Base-by-base conservation (phyloP, 805 yeast genomes). In the Candida sithepensis region DNA sequence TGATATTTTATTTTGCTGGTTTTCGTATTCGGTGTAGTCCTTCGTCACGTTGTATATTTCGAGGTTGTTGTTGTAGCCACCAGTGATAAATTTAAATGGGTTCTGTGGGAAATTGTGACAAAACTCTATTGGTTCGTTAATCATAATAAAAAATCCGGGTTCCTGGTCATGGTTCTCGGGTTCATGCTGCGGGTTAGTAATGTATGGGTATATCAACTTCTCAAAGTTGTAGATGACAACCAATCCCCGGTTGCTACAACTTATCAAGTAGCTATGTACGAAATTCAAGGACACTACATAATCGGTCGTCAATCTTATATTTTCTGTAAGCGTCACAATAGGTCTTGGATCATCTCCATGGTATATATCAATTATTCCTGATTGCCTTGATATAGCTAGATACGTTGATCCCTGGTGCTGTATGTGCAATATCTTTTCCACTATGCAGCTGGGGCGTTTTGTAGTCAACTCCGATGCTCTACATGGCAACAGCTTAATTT, bases 161-260 rank as follows among this genome's bases (percentile, higher is more conserved):
- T 16, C 23, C 13, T 39, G 39, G 9, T 40, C 30, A 10, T 18
- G 9, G 10, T 34, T 26, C 12, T 47, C 49, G 3, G 34, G 34
- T 14, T 30, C 34, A 30, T 5, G 4, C 14, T 30, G 13, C 14
- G 34, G 5, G 34, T 41, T 34, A 4, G 46, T 54, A 12, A 41
- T 43, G 23, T 42, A 49, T 12, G 23, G n/a, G 12, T 40, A 38
- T 13, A 48, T 13, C 21, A 55, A 28, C n/a, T 40, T 45, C 21
- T 41, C 34, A n/a, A 59, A 39, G 42, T 58, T 49, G 43, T 58
- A 49, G 4, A 59, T 50, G 2, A 57, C 43, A 9, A 59, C 45
- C 22, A 58, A 48, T 5, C 64, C 64, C 5, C 64, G 38, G 40
- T 58, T 59, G 32, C 59, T 53, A 50, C 64, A 59, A 37, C 59